Base-by-base conservation (phyloP, 2,329 filamentous ascomycete species). In the Escovopsis weberi region DNA sequence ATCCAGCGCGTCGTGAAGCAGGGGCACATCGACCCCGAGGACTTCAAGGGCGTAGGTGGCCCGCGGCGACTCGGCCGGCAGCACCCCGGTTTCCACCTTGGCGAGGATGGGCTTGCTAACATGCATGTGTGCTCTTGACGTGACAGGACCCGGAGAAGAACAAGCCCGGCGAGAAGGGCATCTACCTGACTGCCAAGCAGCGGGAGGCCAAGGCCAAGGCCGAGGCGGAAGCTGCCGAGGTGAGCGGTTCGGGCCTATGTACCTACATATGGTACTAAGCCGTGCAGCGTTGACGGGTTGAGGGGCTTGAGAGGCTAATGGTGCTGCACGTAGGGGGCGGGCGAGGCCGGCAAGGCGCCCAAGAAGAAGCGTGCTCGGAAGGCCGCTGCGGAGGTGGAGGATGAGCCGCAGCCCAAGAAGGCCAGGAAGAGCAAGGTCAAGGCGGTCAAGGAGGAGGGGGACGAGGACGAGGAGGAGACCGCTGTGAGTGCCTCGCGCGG, bases 11-110 rank as follows among this genome's bases (percentile, higher is more conserved):
- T 82, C 41, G 60, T 95, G 23, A 69, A 73, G 45, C 73, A 88
- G 57, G 86, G 85, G 23, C 84, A 91, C 53, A 81, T 96, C 52
- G 81, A 83, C 51, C 72, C 85, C 36, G 80, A 85, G 41, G 89
- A 95, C 52, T 95, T 86, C 78, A 89, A 82, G 32, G 86, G 86
- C 11, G 87, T 94, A 72, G 64, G 82, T 68, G 30, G 23, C 52
- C n/a, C 37, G 15, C 15, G 15, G 15, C 15, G 15, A 15, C 15
- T 15, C 15, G 15, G 15, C 15, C 15, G 15, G 15, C 15, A 15
- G 15, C 15, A 15, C 15, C 15, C 19, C 18, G 32, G 35, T 30
- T n/a, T 19, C 11, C 4, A 30, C 6, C 35, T 38, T 6, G 12
- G n/a, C 40, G 28, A 53, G 45, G 19, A 23, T 23, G 23, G 23